These are phyloP conservation scores for Volvox reticuliferus DNA, from an alignment of 139 green algal genomes.

Conservation along the genomic window DNA sequence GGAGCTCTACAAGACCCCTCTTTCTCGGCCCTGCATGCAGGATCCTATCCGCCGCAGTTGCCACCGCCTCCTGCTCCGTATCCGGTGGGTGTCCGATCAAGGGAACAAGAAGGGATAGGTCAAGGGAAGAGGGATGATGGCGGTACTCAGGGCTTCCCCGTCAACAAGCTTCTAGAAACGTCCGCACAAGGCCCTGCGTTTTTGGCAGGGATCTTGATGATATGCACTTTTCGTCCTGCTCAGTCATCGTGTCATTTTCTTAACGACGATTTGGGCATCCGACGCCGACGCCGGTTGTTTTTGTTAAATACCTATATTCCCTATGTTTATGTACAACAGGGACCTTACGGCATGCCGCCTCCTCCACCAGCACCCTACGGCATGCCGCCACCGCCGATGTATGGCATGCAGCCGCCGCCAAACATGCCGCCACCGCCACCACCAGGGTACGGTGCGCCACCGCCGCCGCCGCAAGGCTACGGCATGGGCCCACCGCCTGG, in stretches of 20 bases:
- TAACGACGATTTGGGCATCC: background rate
- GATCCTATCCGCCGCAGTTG: slow-evolving; percentile 33
- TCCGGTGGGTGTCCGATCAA: background rate
- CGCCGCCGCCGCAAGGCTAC: slow-evolving; percentile 13
- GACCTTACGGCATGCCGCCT: slow-evolving; percentile 44
- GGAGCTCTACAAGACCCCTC: background rate
- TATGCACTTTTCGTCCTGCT: background rate
- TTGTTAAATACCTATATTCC: background rate
- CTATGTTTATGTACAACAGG: background rate
- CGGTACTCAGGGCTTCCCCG: no score
- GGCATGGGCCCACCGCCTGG: slow-evolving; percentile 48
- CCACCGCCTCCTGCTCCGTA: slow-evolving; percentile 42
- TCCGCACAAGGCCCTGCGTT: background rate
- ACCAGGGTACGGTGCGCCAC: slow-evolving; percentile 2
- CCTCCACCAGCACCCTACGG: slow-evolving; percentile 11
- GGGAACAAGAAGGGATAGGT: background rate
- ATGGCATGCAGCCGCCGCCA: background rate
- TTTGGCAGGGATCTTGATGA: background rate
- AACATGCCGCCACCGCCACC: slow-evolving; percentile 34
- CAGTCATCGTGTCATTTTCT: background rate
- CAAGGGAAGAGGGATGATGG: background rate
- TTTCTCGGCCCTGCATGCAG: background rate
- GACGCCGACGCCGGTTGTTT: no score
- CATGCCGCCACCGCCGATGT: slow-evolving; percentile 22
- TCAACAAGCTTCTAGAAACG: background rate